phyloP scores from a whole-genome alignment of 441 rosid species.

The Corymbia citriodora region DNA sequence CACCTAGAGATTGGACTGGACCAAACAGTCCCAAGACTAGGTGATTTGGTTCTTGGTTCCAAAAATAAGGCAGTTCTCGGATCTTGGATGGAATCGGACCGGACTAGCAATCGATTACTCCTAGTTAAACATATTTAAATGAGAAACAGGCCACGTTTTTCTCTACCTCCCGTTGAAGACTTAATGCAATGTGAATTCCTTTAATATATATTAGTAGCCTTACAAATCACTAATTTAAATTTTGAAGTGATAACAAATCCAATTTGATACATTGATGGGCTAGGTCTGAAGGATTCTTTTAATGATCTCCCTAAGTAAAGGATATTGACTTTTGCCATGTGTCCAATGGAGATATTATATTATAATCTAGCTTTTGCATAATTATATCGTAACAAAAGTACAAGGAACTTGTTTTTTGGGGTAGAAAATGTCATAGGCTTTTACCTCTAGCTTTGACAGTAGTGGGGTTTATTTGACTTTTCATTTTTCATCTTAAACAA shows the following conservation, averaged over 20 bases:
- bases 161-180: rapidly evolving
- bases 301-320: background rate
- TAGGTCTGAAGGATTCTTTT: background rate
- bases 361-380: too few relatives aligned
- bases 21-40: too few relatives aligned
- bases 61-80: too few relatives aligned
- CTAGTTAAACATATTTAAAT: background rate
- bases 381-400: too few relatives aligned
- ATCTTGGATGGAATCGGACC: too few relatives aligned
- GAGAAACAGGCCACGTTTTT: background rate
- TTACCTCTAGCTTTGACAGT: background rate
- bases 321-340: background rate
- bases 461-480: too few relatives aligned
- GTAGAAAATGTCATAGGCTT: background rate
- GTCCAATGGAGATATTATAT: background rate
- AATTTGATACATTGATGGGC: background rate
- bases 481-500: too few relatives aligned
- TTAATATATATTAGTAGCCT: too few relatives aligned
- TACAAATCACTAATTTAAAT: background rate
- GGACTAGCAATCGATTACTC: too few relatives aligned
- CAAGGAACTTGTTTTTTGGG: too few relatives aligned
- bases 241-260: background rate
- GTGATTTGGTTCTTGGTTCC: too few relatives aligned
- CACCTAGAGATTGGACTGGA: too few relatives aligned
- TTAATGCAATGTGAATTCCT: background rate